A percentile compares a stretch with the other conserved stretches of the same genome.
Evolutionary conservation across 805 yeast species (phyloP).

Genomic region (Crinitomyces ghanaensis): DNA sequence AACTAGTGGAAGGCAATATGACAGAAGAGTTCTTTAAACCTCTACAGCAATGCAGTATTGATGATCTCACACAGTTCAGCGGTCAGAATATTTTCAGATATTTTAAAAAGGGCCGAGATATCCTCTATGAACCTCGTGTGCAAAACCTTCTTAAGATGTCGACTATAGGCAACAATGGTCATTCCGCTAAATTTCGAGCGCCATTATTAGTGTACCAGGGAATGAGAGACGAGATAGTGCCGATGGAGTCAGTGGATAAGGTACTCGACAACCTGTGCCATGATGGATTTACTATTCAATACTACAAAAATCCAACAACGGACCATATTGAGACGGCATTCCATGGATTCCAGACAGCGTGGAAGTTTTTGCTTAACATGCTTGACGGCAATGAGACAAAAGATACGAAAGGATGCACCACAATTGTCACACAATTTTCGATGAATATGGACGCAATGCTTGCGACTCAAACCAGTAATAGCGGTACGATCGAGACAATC

Average conservation of each 20-base stretch:
- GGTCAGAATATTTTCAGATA: constrained; percentile 13
- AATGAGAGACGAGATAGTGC: constrained; percentile 15
- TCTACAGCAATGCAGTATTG: constrained; percentile 9
- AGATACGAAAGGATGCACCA: too few relatives aligned
- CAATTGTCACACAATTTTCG: too few relatives aligned
- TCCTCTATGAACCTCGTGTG: constrained; percentile 10
- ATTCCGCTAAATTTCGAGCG: constrained; percentile 11
- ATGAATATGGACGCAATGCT: too few relatives aligned
- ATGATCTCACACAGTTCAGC: constrained; percentile 9
- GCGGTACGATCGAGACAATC: too few relatives aligned
- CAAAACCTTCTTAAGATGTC: constrained; percentile 10
- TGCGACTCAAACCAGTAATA: too few relatives aligned
- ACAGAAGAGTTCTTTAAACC: neutral
- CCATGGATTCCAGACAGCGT: constrained; percentile 8
- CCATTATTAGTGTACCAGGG: constrained; percentile 20
- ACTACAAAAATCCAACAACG: constrained; percentile 8
- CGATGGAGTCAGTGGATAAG: constrained; percentile 12
- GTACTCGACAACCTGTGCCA: constrained; percentile 11
- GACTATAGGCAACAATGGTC: constrained; percentile 12
- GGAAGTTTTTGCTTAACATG: constrained; percentile 9
- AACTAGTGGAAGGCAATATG: constrained; percentile 5
- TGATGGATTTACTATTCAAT: constrained; percentile 10
- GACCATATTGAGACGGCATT: constrained; percentile 10
- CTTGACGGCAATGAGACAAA: constrained; percentile 9
- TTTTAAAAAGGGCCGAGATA: constrained; percentile 13